Percentiles rank a stretch among this genome's conserved stretches.
phyloP scores from a whole-genome alignment of 352 stramenopile genomes.

The Pythium phragmiticola region DNA sequence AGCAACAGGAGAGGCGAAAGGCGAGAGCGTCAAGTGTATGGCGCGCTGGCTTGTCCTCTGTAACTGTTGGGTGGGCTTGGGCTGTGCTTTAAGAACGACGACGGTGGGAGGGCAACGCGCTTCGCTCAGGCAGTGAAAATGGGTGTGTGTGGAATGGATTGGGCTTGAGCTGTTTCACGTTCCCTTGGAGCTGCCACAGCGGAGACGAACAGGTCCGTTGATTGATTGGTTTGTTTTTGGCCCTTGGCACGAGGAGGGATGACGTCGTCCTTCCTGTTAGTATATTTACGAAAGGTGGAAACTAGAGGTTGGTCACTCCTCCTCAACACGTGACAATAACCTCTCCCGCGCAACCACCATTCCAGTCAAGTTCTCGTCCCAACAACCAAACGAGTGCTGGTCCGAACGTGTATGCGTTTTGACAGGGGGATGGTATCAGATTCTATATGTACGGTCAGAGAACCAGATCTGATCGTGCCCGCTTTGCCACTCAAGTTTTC shows the following conservation, averaged over 20 bases:
- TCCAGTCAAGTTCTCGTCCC: constrained; percentile 3
- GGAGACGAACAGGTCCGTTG: constrained; percentile 25
- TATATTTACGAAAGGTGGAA: background rate
- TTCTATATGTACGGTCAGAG: constrained; percentile 7
- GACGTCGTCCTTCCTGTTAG: constrained; percentile 11
- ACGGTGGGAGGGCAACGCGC: background rate
- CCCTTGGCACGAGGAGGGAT: constrained; percentile 7
- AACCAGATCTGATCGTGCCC: constrained; percentile 17
- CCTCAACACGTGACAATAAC: constrained; percentile 13
- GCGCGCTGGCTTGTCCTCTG: constrained; percentile 1
- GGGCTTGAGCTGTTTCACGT: constrained; percentile 11
- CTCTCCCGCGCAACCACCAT: constrained; percentile 17
- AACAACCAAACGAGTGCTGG: constrained; percentile 3
- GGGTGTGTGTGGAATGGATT: constrained; percentile 2
- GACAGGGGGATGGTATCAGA: constrained; percentile 12
- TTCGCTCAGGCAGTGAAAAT: background rate
- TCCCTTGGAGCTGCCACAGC: background rate
- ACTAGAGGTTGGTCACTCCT: constrained; percentile 21
- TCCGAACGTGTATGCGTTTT: constrained; percentile 7
- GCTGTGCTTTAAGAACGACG: background rate
- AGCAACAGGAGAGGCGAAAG: background rate
- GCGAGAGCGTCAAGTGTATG: background rate
- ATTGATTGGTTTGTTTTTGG: constrained; percentile 34
- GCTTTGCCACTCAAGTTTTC: constrained; percentile 19
- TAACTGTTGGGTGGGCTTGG: background rate